A percentile compares a stretch with the other conserved stretches of the same genome.
Conservation (phyloP, 2,329 filamentous ascomycete species). For the Ophiobolus disseminans region DNA sequence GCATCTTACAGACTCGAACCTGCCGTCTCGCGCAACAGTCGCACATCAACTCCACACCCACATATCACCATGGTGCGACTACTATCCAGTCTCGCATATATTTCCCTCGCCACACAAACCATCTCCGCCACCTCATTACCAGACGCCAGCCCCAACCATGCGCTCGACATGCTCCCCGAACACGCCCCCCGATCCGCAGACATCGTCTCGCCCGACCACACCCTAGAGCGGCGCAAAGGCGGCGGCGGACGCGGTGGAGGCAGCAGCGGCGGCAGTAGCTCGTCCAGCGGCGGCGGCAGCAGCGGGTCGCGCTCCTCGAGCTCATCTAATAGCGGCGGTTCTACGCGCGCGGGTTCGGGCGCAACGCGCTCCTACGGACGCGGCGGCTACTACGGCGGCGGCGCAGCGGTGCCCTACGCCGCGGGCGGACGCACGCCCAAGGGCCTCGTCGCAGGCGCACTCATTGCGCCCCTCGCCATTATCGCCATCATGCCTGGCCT, state of each 20-base stretch:
- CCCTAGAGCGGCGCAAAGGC: conserved; percentile 48
- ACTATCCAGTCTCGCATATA: conserved; percentile 32
- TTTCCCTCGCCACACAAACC: conserved; percentile 29
- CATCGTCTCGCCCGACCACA: conserved; percentile 40
- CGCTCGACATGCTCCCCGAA: conserved; percentile 23
- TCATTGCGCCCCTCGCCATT: conserved; percentile 57
- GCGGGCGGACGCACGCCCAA: conserved; percentile 60
- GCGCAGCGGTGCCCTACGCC: conserved; percentile 64
- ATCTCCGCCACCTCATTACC: conserved; percentile 38
- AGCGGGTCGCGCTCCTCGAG: conserved; percentile 23
- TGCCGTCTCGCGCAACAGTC: conserved; percentile 3
- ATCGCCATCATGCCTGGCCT: conserved; percentile 68
- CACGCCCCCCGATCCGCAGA: conserved; percentile 23
- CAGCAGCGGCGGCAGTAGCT: conserved; percentile 19
- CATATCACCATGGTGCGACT: conserved; percentile 20
- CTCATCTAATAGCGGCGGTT: conserved; percentile 41
- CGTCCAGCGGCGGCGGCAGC: conserved; percentile 11
- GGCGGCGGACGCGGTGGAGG: conserved; percentile 45
- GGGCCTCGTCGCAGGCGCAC: conserved; percentile 58
- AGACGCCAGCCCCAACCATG: conserved; percentile 29
- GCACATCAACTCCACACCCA: conserved; percentile 15
- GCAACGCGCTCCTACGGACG: conserved; percentile 65
- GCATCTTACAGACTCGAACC: background rate
- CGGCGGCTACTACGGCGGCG: conserved; percentile 70
- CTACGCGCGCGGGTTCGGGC: conserved; percentile 65